Evolutionary conservation across 768 basidiomycete species (phyloP).

Genomic region (Mycena metata): DNA sequence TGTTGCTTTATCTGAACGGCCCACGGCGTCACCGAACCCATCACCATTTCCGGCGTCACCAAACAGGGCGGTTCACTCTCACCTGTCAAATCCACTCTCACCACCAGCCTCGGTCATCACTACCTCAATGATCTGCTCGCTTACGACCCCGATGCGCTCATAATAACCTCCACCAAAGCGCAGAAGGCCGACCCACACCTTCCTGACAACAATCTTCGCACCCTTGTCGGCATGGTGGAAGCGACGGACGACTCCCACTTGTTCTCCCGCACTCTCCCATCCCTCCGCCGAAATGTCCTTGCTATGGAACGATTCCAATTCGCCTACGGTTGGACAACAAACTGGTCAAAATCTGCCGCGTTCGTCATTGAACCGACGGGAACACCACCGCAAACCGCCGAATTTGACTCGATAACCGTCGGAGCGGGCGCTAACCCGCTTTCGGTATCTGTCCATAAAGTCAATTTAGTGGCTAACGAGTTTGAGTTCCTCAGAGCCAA

Average conservation of each 20-base stretch:
- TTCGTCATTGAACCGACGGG: too few relatives aligned
- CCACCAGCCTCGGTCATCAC: slow-evolving; percentile 41
- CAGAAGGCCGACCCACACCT: neutral
- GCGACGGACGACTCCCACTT: slow-evolving; percentile 1
- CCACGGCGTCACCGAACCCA: too few relatives aligned
- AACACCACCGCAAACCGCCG: too few relatives aligned
- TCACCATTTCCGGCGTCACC: slow-evolving; percentile 26
- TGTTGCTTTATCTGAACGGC: too few relatives aligned
- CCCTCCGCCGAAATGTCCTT: neutral
- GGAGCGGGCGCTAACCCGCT: too few relatives aligned
- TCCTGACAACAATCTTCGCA: neutral
- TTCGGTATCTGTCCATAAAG: too few relatives aligned
- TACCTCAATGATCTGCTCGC: slow-evolving; percentile 37
- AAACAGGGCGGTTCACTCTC: slow-evolving; percentile 47
- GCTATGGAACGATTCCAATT: slow-evolving; percentile 16
- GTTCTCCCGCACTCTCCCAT: neutral
- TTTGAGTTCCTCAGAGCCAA: too few relatives aligned
- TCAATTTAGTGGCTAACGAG: too few relatives aligned
- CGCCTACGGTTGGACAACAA: slow-evolving; percentile 19
- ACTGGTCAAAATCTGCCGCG: too few relatives aligned
- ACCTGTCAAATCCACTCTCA: slow-evolving; percentile 46
- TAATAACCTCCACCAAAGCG: neutral
- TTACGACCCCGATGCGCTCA: slow-evolving; percentile 8
- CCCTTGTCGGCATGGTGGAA: neutral
- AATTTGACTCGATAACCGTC: too few relatives aligned